Evolutionary conservation across 225 moss, liverwort and hornwort species (phyloP).

Genomic region (Pseudisothecium myosuroides): DNA sequence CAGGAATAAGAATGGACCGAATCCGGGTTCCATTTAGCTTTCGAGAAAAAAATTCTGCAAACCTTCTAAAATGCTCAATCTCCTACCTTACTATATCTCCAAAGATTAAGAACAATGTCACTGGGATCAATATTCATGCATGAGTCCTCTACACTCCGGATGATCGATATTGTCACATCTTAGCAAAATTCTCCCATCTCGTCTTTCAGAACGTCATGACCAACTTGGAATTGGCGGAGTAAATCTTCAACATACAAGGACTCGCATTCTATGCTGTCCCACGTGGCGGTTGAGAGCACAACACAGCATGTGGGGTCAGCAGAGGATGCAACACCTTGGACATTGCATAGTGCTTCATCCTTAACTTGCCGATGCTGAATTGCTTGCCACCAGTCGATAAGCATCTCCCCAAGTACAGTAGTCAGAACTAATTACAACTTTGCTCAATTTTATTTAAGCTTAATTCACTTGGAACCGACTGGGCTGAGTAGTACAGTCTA

Average conservation of each 20-base stretch:
- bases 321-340: constrained; percentile 47
- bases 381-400: neutral
- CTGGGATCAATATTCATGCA: neutral
- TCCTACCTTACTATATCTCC: neutral
- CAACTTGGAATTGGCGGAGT: neutral
- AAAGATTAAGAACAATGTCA: neutral
- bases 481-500: neutral
- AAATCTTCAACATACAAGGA: constrained; percentile 24
- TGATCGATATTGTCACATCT: neutral
- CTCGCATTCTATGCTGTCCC: constrained; percentile 65
- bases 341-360: neutral
- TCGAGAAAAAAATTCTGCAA: neutral
- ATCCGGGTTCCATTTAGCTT: neutral
- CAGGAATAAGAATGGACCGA: neutral
- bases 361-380: neutral
- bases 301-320: constrained; percentile 39
- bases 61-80: too few species aligned
- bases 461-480: neutral
- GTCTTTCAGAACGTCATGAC: neutral
- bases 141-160: neutral
- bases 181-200: neutral
- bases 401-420: neutral
- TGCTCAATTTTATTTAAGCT: neutral
- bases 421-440: neutral
- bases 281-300: constrained; percentile 2